Evolutionary conservation across 257 asterid genomes (phyloP), one percentile per base, ranked within the genome.

Genomic region (Fraxinus americana): DNA sequence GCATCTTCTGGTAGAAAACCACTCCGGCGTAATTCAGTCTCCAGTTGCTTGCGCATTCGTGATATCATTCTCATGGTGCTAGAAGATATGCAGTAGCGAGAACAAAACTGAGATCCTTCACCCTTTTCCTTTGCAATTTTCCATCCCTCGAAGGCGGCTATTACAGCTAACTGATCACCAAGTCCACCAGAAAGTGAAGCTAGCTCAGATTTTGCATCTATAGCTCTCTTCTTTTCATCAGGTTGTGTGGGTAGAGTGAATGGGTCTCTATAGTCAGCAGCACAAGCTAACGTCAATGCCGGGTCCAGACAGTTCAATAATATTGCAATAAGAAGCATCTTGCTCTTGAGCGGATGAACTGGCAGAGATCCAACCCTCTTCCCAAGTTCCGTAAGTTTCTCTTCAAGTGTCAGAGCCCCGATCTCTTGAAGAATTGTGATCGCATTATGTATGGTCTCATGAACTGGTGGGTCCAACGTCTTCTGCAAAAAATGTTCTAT

Each of bases 71-170:
- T 73, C 98, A 95, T 93, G 39, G 92, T 80, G 80, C 83, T 29
- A 21, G 94, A 72, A 74, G 97, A 91, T 41, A 95, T 59, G 8
- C 87, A 93, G 82, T 90, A 95, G 79, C 78, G 85, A 30, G 91
- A 83, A 81, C 97, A 95, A 86, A 95, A 95, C 68, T 69, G 39
- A 13, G 86, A 74, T 74, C 84, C 91, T 50, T 90, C 88, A 19
- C 94, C 94, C 27, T 66, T 89, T 72, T 79, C 87, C 84, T 83
- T 88, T 1, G 99, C 97, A 73, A 35, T 77, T 80, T 76, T 86
- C 99, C 98, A 95, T 85, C 97, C 87, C 45, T 93, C 97, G 61
- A 89, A 95, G 35, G 97, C 99, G 36, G 97, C 98, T 38, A 95
- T 86, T 67, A 92, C 80, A 70, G 98, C 97, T 79, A 95, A 83